These are phyloP conservation scores for Blastomyces percursus DNA, from an alignment of 2,329 filamentous ascomycete species.

Conservation along the genomic window DNA sequence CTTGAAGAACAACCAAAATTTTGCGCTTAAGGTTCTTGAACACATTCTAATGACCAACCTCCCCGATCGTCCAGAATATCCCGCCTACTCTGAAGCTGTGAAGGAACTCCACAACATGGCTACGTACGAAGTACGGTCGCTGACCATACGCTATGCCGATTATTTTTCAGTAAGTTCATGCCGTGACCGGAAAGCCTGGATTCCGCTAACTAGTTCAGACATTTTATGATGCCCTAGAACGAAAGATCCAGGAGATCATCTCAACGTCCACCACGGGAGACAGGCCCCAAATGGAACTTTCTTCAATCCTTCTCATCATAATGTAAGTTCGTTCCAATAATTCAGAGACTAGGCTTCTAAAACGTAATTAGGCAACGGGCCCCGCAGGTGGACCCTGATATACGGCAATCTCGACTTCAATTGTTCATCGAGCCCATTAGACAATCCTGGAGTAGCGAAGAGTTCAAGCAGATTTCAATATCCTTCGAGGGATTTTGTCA, in stretches of 20 bases:
- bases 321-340: constrained; percentile 43
- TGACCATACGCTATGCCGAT: constrained; percentile 85
- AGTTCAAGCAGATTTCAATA: constrained; percentile 57
- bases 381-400: constrained; percentile 57
- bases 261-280: constrained; percentile 62
- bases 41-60: constrained; percentile 79
- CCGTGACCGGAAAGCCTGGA: constrained; percentile 1
- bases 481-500: constrained; percentile 70
- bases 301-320: constrained; percentile 86
- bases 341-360: constrained; percentile 5
- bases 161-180: constrained; percentile 56
- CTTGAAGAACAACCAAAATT: constrained; percentile 62
- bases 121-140: constrained; percentile 74
- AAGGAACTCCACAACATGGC: constrained; percentile 78
- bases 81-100: constrained; percentile 73
- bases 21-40: constrained; percentile 82
- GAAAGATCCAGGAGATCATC: constrained; percentile 67
- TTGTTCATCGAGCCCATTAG: constrained; percentile 75
- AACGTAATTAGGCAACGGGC: constrained; percentile 57
- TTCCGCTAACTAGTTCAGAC: constrained; percentile 38
- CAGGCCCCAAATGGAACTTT: constrained; percentile 73
- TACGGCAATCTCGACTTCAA: constrained; percentile 60
- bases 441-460: constrained; percentile 63
- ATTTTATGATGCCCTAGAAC: constrained; percentile 79
- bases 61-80: constrained; percentile 57